Evolutionary conservation across 2,329 filamentous ascomycete genomes (phyloP).

Genomic region (Balansia obtecta): DNA sequence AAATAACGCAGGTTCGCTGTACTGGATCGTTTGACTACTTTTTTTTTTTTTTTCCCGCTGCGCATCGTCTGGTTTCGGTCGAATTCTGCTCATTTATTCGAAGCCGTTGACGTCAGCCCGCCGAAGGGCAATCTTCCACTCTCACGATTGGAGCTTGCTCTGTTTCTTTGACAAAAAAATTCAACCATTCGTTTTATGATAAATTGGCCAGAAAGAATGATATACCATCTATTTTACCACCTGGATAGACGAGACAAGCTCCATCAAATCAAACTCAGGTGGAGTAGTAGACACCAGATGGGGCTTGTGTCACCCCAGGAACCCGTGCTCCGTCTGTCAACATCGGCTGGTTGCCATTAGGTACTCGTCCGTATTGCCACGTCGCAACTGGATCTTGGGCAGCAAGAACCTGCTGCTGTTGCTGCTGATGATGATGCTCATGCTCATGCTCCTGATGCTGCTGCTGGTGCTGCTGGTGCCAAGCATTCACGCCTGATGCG

Average conservation of each 20-base stretch:
- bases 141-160: background rate
- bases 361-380: constrained; percentile 24
- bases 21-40: no score
- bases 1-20: no score
- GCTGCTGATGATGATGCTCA: constrained; percentile 29
- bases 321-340: constrained; percentile 9
- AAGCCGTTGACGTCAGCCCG: background rate
- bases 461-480: constrained; percentile 29
- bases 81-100: background rate
- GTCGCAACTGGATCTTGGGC: constrained; percentile 11
- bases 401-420: constrained; percentile 23
- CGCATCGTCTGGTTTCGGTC: no score
- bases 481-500: constrained; percentile 26
- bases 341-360: constrained; percentile 5
- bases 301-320: constrained; percentile 7
- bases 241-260: background rate
- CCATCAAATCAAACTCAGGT: constrained; percentile 8
- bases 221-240: background rate
- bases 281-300: constrained; percentile 11
- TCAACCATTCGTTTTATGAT: background rate
- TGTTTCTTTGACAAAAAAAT: background rate
- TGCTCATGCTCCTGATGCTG: constrained; percentile 23
- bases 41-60: no score
- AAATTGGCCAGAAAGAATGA: background rate
- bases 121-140: background rate